A percentile compares a stretch with the other conserved stretches of the same genome.
These are phyloP conservation scores for Blumeria graminis DNA, from an alignment of 2,329 filamentous ascomycete genomes.

Conservation along the genomic window DNA sequence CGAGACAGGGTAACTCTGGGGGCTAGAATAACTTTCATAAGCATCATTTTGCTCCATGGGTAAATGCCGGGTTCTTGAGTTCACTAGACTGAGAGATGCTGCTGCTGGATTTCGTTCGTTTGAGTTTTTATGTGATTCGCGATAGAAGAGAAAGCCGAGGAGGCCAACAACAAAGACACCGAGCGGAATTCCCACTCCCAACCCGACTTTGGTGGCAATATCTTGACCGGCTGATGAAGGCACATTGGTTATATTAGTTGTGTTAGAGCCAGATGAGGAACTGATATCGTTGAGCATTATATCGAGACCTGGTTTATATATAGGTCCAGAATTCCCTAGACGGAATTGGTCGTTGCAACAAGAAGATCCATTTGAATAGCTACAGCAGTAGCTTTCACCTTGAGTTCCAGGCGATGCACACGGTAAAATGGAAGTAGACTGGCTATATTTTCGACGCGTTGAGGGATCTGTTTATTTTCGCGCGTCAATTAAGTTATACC, in stretches of 20 bases:
- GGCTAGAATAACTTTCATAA: neutral
- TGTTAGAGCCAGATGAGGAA: neutral
- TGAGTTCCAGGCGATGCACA: constrained; percentile 3
- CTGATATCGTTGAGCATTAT: neutral
- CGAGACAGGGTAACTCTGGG: neutral
- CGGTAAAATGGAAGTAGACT: constrained; percentile 4
- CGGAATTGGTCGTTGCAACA: constrained; percentile 3
- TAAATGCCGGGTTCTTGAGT: neutral
- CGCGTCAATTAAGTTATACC: neutral
- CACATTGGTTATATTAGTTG: neutral
- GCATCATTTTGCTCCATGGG: neutral
- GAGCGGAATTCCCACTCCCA: constrained; percentile 7
- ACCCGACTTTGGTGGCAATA: constrained; percentile 5
- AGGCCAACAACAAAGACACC: constrained; percentile 5
- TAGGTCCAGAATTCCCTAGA: constrained; percentile 3
- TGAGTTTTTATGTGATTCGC: constrained; percentile 4
- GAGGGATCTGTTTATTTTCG: constrained; percentile 4
- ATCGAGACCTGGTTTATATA: constrained; percentile 6
- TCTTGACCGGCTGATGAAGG: neutral
- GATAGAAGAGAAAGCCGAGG: constrained; percentile 5
- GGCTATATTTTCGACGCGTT: constrained; percentile 1
- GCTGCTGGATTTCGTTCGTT: neutral
- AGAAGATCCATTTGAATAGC: constrained; percentile 1
- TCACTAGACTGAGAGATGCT: neutral
- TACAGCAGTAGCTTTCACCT: constrained; percentile 4